Evolutionary conservation across 352 stramenopile genomes (phyloP), one percentile per base, ranked within the genome.

Genomic region (Pythium brachiatum): DNA sequence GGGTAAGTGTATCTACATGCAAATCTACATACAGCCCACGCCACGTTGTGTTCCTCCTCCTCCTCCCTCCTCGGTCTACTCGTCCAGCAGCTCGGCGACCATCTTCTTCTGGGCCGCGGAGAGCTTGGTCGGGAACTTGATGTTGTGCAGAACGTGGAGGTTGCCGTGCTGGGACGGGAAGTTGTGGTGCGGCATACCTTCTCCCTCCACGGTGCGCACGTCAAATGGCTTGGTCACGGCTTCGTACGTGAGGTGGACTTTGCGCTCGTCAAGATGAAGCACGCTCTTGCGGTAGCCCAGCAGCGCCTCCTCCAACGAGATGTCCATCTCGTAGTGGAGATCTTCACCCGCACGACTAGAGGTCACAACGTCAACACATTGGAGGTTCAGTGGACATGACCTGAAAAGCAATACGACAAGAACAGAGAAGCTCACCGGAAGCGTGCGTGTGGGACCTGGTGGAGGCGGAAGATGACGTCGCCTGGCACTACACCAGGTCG

Each of bases 131-230:
- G 96, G 97, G 68, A 99, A 99, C 53, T 89, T 76, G 26, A 99
- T 94, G 58, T 98, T 83, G 81, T 98, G 97, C 39, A 95, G 96
- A 44, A 99, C 82, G 70, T 95, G 96, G 23, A 99, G 81, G 68
- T 98, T 86, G 48, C 96, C 97, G 66, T 84, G 95, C 65, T 95
- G 78, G 7, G 83, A 93, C 25, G 83, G 83, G 51, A 79, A 89
- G 66, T 91, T 92, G 79, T 98, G 88, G 46, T 97, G 70, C 8
- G 97, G 96, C 96, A 99, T 99, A 50, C 97, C 97, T 71, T 99
- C 97, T 34, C 83, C 90, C 34, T 82, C 65, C n/a, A 99, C 79
- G 31, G 74, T 71, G 61, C 93, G 81, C 11, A 98, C 92, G 64
- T 99, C 79, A 59, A 98, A 97, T 9, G 90, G 92, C 64, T 97